These are phyloP conservation scores for Mrakia gelida DNA, from an alignment of 768 basidiomycete species.

Conservation along the genomic window DNA sequence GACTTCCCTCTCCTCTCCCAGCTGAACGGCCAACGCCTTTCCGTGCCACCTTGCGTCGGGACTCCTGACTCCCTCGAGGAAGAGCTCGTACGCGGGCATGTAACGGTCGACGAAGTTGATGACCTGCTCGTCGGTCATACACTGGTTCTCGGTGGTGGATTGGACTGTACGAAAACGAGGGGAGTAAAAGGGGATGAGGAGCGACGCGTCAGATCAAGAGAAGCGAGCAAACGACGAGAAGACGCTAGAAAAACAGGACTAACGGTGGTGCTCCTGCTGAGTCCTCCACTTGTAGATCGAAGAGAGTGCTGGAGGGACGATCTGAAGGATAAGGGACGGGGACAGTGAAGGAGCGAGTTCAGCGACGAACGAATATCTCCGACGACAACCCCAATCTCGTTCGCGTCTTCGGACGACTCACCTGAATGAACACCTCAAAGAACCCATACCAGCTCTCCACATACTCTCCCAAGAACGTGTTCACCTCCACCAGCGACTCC, in stretches of 20 bases:
- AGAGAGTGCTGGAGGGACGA: constrained; percentile 17
- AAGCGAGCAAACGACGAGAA: neutral
- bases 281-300: constrained; percentile 82
- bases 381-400: neutral
- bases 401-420: constrained; percentile 38
- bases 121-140: constrained; percentile 78
- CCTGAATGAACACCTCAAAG: constrained; percentile 74
- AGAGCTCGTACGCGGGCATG: constrained; percentile 90
- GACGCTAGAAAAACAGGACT: neutral
- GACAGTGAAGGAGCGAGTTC: neutral
- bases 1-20: constrained; percentile 57
- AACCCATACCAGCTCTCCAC: constrained; percentile 59
- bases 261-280: constrained; percentile 67
- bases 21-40: constrained; percentile 53
- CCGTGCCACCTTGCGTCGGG: constrained; percentile 50
- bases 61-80: constrained; percentile 55
- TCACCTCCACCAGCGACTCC: constrained; percentile 60
- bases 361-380: neutral
- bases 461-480: constrained; percentile 60
- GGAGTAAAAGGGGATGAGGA: neutral
- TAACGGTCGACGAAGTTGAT: constrained; percentile 78
- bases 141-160: constrained; percentile 1
- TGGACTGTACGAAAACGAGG: neutral
- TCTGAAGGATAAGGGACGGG: neutral
- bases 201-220: neutral